phyloP scores from a whole-genome alignment of 768 basidiomycete genomes.

The Melanogaster broomeanus region DNA sequence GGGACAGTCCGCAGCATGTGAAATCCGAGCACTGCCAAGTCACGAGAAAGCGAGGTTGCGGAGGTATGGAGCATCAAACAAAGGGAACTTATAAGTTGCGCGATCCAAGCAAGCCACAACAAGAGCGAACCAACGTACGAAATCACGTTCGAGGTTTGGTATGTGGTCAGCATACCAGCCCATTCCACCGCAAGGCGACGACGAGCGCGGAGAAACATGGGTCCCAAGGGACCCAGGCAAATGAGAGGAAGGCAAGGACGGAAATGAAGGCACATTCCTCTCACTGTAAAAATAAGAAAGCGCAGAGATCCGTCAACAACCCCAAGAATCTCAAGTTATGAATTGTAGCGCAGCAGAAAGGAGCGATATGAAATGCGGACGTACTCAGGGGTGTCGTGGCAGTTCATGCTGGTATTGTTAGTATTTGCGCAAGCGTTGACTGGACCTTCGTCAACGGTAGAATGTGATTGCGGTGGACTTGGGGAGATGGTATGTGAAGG shows the following conservation, averaged over 20 bases:
- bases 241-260: background rate
- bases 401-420: background rate
- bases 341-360: background rate
- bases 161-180: slow-evolving; percentile 9
- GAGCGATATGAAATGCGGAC: background rate
- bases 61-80: background rate
- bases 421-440: background rate
- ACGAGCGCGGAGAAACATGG: background rate
- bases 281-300: background rate
- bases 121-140: slow-evolving; percentile 9
- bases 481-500: background rate
- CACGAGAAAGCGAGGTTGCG: background rate
- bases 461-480: background rate
- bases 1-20: slow-evolving; percentile 47
- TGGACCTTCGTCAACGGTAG: background rate
- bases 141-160: slow-evolving; percentile 19
- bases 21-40: slow-evolving; percentile 43
- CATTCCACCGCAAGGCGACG: slow-evolving; percentile 11
- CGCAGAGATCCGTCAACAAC: background rate
- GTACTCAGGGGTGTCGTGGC: background rate
- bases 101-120: background rate
- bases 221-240: background rate
- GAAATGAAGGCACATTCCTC: background rate
- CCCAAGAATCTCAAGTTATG: background rate
- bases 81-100: background rate